These are phyloP conservation scores for Ophiognomonia clavigignenti-juglandacearum DNA, from an alignment of 2,329 filamentous ascomycete genomes.

Conservation along the genomic window DNA sequence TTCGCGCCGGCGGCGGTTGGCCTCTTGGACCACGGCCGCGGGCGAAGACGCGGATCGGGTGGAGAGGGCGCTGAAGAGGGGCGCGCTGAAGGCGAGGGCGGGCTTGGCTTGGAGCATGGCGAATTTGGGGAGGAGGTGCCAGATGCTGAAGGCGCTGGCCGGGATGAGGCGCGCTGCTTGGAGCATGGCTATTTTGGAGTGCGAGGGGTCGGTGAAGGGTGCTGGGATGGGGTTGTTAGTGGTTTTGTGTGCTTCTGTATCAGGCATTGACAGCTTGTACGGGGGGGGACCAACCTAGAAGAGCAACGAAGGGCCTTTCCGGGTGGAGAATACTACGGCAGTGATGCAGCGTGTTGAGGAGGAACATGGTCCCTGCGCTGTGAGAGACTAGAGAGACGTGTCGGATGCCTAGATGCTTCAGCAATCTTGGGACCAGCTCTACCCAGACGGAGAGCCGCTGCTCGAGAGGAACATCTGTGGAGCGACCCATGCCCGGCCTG, in stretches of 20 bases:
- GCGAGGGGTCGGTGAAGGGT: constrained; percentile 7
- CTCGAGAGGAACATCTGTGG: constrained; percentile 6
- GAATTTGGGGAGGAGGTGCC: constrained; percentile 6
- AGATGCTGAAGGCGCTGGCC: background rate
- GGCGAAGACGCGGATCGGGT: background rate
- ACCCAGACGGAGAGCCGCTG: constrained; percentile 16
- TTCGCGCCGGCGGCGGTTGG: background rate
- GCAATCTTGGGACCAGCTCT: constrained; percentile 8
- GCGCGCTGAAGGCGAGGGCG: background rate
- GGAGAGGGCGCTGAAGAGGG: background rate
- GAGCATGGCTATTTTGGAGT: constrained; percentile 4
- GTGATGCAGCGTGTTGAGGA: constrained; percentile 10
- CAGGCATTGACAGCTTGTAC: background rate
- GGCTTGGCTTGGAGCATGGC: no score
- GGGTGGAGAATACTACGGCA: constrained; percentile 8
- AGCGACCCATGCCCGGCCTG: constrained; percentile 17
- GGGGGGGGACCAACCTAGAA: no score
- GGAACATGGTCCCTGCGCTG: constrained; percentile 11
- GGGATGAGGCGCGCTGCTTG: constrained; percentile 3
- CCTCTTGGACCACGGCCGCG: background rate
- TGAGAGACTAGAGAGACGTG: constrained; percentile 11
- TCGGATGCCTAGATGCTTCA: constrained; percentile 5
- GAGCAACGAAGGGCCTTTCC: constrained; percentile 10
- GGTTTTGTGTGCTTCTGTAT: background rate
- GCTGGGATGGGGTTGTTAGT: background rate